Evolutionary conservation across 768 basidiomycete species (phyloP), one percentile per base, ranked within the genome.

Genomic region (Leccinum sublutescens): DNA sequence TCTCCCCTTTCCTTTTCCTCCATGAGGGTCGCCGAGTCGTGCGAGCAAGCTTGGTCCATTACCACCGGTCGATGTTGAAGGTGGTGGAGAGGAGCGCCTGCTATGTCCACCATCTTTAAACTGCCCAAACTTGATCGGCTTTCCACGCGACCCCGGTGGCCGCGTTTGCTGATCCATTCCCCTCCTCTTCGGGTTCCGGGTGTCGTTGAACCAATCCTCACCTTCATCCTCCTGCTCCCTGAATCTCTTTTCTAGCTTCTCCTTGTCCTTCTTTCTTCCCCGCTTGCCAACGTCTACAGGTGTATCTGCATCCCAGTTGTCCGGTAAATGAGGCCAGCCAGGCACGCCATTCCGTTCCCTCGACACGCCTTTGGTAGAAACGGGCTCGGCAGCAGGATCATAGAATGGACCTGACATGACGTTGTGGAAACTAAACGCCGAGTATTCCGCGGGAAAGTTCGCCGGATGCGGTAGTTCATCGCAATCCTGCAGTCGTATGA

Each of bases 371-470:
- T 64, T 70, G 51, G 76, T 66, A 10, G 64, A 57, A 29, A 71
- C 55, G 1, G 70, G 68, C 33, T 77, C 74, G 14, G 74, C 62
- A 59, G 68, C 66, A 4, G 78, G 76, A 61, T 83, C 79, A 53
- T 77, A 82, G 73, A 91, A 93, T 7, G 91, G 91, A 1, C 90
- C 88, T 0, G 79, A 78, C 55, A 79, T 76, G 23, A 80, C 74
- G 67, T 88, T 89, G 66, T 83, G 77, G 29, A 68, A 69, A 65
- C 89, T 81, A 71, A 92, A 92, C 4, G 89, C 89, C 8, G 88
- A 89, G 12, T 77, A 77, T 59, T 87, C 87, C 19, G 67, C 62
- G 0, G 84, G 81, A 49, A 70, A 62, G 64, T 79, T 80, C 50
- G 64, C 65, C 19, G 68, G 69, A 62, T 76, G 80, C 10, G 74